Conservation (phyloP, 768 basidiomycete species). For the Cyclocybe aegerita region DNA sequence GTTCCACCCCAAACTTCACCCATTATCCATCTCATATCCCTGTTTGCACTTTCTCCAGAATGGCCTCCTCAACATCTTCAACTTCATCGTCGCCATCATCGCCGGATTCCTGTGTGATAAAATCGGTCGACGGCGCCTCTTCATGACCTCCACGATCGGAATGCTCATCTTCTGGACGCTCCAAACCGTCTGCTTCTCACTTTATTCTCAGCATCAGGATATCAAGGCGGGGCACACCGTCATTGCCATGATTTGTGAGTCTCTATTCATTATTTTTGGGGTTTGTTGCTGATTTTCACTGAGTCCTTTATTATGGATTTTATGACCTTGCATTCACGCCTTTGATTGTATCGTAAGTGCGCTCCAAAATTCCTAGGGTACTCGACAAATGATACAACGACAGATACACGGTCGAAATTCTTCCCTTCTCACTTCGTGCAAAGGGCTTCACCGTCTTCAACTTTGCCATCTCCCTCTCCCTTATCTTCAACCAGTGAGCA, state of each 20-base stretch:
- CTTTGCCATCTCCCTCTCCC: slow-evolving; percentile 57
- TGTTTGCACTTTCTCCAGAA: slow-evolving; percentile 43
- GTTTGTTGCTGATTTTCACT: background rate
- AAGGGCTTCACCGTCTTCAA: slow-evolving; percentile 69
- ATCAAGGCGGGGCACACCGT: slow-evolving; percentile 52
- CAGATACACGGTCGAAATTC: slow-evolving; percentile 31
- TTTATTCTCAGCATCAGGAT: slow-evolving; percentile 35
- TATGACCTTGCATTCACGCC: slow-evolving; percentile 35
- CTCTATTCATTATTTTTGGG: background rate
- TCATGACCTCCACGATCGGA: slow-evolving; percentile 45
- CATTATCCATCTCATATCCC: background rate
- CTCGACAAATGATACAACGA: background rate
- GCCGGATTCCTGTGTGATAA: slow-evolving; percentile 50
- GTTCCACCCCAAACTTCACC: slow-evolving; percentile 5
- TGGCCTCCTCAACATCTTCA: slow-evolving; percentile 53
- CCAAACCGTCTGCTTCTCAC: slow-evolving; percentile 52
- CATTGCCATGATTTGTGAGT: slow-evolving; percentile 43
- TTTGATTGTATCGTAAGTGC: slow-evolving; percentile 30
- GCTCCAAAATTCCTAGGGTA: background rate
- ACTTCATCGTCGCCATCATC: slow-evolving; percentile 50
- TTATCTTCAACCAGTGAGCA: slow-evolving; percentile 66
- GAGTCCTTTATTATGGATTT: slow-evolving; percentile 33
- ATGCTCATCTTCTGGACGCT: slow-evolving; percentile 59
- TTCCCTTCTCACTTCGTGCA: slow-evolving; percentile 49
- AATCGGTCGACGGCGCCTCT: slow-evolving; percentile 48